phyloP scores from a whole-genome alignment of 2,329 filamentous ascomycete species.

The Talaromyces sp. region DNA sequence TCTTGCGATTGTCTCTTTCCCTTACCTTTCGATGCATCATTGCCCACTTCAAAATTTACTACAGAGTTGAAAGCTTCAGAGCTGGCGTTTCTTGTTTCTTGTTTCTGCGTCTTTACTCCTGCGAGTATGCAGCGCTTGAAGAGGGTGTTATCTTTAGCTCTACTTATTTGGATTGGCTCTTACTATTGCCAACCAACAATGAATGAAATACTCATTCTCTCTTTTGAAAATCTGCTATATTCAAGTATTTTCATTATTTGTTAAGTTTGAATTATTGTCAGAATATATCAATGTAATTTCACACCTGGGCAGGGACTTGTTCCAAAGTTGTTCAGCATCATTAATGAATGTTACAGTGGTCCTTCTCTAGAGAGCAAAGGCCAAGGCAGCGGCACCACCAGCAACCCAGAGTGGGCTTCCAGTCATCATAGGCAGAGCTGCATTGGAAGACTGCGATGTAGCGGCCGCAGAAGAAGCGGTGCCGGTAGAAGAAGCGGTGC shows the following conservation, averaged over 20 bases:
- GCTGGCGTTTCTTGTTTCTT: constrained; percentile 7
- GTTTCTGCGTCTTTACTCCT: neutral
- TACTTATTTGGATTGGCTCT: neutral
- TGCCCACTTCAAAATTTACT: constrained; percentile 2
- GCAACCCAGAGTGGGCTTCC: constrained; percentile 17
- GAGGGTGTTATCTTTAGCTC: neutral
- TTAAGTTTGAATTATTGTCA: no score
- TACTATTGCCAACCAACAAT: neutral
- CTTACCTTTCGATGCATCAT: neutral
- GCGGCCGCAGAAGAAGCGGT: neutral
- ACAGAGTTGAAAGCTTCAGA: constrained; percentile 1
- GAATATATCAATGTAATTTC: no score
- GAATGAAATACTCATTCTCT: no score
- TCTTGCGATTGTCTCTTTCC: neutral
- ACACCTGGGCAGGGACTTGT: no score
- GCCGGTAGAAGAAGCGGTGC: no score
- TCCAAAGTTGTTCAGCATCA: no score
- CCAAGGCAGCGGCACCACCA: constrained; percentile 19
- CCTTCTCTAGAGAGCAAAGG: constrained; percentile 1
- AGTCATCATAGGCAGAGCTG: constrained; percentile 20
- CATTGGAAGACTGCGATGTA: constrained; percentile 7
- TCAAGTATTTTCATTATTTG: no score
- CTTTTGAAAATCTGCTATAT: no score
- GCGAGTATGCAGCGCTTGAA: no score
- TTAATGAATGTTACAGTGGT: no score